phyloP scores from a whole-genome alignment of 2,329 filamentous ascomycete genomes.

The Apiospora marii region DNA sequence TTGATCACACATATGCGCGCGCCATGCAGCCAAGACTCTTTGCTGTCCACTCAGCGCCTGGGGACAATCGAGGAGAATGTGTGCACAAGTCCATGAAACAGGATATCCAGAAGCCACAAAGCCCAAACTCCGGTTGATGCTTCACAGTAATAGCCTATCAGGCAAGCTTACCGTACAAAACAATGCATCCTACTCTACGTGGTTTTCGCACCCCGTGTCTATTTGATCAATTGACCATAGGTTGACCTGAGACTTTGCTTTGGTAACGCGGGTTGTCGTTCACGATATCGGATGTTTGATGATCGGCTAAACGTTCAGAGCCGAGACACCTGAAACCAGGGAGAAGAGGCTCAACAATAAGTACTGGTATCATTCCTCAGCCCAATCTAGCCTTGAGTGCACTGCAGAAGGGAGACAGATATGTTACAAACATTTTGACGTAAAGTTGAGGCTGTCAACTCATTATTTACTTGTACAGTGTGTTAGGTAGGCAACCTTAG shows the following conservation, averaged over 20 bases:
- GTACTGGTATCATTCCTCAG: not conserved
- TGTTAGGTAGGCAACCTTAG: no score
- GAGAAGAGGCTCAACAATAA: not conserved
- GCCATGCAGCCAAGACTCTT: slow-evolving; percentile 3
- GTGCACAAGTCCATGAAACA: slow-evolving; percentile 20
- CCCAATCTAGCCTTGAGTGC: not conserved
- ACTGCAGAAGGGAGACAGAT: not conserved
- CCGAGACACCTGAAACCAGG: not conserved
- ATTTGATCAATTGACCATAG: not conserved
- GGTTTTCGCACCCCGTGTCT: not conserved
- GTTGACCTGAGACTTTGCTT: slow-evolving; percentile 13
- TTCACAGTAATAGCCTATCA: not conserved
- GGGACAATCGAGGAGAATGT: not conserved
- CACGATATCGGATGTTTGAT: slow-evolving; percentile 17
- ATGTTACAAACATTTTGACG: not conserved
- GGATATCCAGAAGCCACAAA: slow-evolving; percentile 19
- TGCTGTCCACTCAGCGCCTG: slow-evolving; percentile 6
- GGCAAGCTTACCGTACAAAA: slow-evolving; percentile 8
- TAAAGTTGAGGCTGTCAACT: not conserved
- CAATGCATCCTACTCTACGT: not conserved
- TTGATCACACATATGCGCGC: slow-evolving; percentile 1
- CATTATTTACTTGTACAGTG: not conserved
- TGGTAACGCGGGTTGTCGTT: not conserved
- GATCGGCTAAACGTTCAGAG: not conserved
- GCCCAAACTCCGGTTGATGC: not conserved